phyloP scores from a whole-genome alignment of 2,329 filamentous ascomycete species.

The Colletotrichum sp. region DNA sequence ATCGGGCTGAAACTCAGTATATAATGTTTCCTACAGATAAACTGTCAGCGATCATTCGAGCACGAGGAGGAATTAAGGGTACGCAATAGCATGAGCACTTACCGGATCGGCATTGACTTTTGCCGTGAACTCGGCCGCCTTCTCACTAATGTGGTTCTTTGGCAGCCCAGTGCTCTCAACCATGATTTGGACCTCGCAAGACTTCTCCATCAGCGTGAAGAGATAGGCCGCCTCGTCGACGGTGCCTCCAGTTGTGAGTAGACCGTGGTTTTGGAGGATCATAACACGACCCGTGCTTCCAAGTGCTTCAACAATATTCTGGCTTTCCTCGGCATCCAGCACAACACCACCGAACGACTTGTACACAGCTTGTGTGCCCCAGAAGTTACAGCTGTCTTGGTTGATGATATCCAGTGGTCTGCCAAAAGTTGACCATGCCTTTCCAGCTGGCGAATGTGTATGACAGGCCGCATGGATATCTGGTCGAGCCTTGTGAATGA shows the following conservation, averaged over 20 bases:
- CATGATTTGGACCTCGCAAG: constrained; percentile 37
- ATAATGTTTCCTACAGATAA: neutral
- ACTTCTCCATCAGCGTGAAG: constrained; percentile 47
- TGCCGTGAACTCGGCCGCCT: constrained; percentile 32
- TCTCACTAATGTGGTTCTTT: constrained; percentile 35
- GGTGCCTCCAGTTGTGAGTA: constrained; percentile 66
- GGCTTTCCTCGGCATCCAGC: neutral
- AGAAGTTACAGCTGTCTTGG: constrained; percentile 63
- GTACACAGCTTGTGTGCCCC: constrained; percentile 63
- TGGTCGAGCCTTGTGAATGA: constrained; percentile 62
- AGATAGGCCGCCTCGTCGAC: constrained; percentile 72
- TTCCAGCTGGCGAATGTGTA: constrained; percentile 61
- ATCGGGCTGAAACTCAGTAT: neutral
- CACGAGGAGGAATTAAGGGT: neutral
- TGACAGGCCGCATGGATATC: constrained; percentile 68
- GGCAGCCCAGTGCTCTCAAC: constrained; percentile 31
- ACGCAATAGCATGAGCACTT: neutral
- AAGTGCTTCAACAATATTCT: constrained; percentile 43
- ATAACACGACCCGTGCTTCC: constrained; percentile 56
- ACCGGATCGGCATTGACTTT: neutral
- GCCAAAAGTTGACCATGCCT: constrained; percentile 66
- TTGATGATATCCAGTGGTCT: constrained; percentile 65
- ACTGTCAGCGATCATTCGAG: neutral
- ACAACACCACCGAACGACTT: constrained; percentile 26
- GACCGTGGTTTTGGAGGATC: constrained; percentile 68